Conservation (phyloP, 345 rosid genomes). For the Aurinia saxatilis region DNA sequence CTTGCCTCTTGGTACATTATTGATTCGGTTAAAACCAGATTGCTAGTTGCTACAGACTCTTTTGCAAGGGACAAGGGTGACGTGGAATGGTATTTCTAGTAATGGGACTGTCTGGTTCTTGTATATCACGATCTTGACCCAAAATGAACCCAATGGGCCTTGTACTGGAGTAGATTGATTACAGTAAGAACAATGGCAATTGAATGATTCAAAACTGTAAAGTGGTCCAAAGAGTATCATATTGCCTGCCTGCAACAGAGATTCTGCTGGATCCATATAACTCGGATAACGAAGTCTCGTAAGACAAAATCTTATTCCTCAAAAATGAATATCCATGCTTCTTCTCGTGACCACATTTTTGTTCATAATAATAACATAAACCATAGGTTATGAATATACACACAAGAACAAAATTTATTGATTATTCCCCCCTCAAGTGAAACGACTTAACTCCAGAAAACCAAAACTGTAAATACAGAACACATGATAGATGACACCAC, state of each 20-base stretch:
- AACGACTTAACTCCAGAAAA: constrained; percentile 13
- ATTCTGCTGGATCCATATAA: constrained; percentile 29
- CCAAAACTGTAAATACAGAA: constrained; percentile 22
- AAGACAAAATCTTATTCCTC: constrained; percentile 22
- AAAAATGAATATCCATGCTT: background rate
- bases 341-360: constrained; percentile 24
- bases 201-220: constrained; percentile 20
- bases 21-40: background rate
- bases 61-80: too few species aligned
- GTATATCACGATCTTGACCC: background rate
- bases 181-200: constrained; percentile 13
- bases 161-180: background rate
- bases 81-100: background rate
- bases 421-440: constrained; percentile 23
- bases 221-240: constrained; percentile 29
- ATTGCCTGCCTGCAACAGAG: constrained; percentile 30
- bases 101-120: constrained; percentile 5
- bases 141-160: background rate
- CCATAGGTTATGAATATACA: constrained; percentile 4
- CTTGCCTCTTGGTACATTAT: background rate
- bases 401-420: constrained; percentile 12
- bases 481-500: background rate
- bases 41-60: background rate
- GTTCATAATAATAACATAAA: background rate
- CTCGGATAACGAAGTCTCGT: constrained; percentile 33